Base-by-base conservation (phyloP, 2,329 filamentous ascomycete species). In the Parastagonospora nodorum region DNA sequence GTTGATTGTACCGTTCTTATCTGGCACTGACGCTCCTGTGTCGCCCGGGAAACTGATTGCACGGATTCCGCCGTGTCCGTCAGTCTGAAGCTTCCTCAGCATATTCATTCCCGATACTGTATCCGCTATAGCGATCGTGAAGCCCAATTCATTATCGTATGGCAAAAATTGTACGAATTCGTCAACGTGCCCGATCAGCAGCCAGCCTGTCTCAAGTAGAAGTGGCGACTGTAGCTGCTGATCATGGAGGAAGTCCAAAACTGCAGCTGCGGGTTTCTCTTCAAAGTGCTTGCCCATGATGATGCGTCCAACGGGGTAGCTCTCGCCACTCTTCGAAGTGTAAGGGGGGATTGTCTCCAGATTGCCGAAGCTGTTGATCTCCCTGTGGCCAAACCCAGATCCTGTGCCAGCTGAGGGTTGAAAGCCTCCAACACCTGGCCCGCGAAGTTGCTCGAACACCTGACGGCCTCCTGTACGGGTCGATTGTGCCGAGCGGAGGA, bases 401-500 rank as follows among this genome's bases (percentile, higher is more conserved):
- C 19, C 19, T 24, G 19, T 24, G 5, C 19, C 19, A 24, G 19
- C 19, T 24, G 5, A 5, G 19, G 19, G 19, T 24, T 24, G 19
- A 5, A 24, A 24, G 19, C 19, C 19, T 24, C 19, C 19, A 24
- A 24, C 5, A 24, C 19, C 19, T 24, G 19, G 19, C 19, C 19
- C 19, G 19, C 19, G 19, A 24, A 24, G 19, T 5, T 24, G 19
- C 19, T 24, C 19, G 19, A 35, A 35, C n/a, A 35, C 32, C 12
- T 35, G 32, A 2, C 32, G 32, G 9, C 32, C 32, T 8, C 12
- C 32, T 3, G 9, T 35, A 15, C 32, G 32, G 10, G 12, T 8
- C 12, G 32, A 14, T 14, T 35, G 32, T 35, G 32, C 9, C 3
- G 32, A 35, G 9, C 53, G 53, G 5, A 77, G 55, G 45, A 76